Base-by-base conservation (phyloP, 495 filamentous ascomycete species). In the Penicillium soppii region DNA sequence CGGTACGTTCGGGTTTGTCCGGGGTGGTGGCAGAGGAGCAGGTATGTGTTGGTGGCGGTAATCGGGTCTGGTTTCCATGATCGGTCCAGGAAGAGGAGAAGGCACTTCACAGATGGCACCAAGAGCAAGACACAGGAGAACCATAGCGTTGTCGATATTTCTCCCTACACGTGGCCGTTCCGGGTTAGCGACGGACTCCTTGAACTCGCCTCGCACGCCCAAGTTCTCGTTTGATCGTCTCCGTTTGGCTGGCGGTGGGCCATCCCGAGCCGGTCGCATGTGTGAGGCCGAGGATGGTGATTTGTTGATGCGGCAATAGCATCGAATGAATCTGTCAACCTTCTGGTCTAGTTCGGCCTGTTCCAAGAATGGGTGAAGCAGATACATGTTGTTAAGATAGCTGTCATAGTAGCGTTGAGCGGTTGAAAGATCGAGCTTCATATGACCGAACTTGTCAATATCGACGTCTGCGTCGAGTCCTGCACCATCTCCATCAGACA, bases 311-410 rank as follows among this genome's bases (percentile, higher is more conserved):
- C 62, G 62, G 35, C 70, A 74, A 47, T 77, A 73, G 22, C 49
- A 47, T 13, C 58, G 43, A 22, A 78, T 70, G 55, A 90, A 89
- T 4, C 54, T 57, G n/a, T 78, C 69, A 9, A 84, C 66, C 60
- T 79, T 77, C 20, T 65, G 58, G 1, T 63, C 60, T 13, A 88
- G 60, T 13, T 70, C 68, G 5, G 59, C 57, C 40, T 77, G 73
- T 55, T 87, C 75, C 30, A 98, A 77, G 61, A 97, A 91, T 10
- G 94, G 94, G 65, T 97, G 94, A 64, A 98, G 82, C 46, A 83
- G 88, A 57, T 96, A 87, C 32, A 98, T 86, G 61, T 95, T 79
- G 4, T 84, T 66, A 60, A 91, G 70, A 64, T 90, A 98, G 65
- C 84, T 88, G 13, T 79, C 58, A 30, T 86, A 78, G 33, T 91